Evolutionary conservation across 2,329 filamentous ascomycete genomes (phyloP).

Genomic region (Hymenoscyphus infarciens): DNA sequence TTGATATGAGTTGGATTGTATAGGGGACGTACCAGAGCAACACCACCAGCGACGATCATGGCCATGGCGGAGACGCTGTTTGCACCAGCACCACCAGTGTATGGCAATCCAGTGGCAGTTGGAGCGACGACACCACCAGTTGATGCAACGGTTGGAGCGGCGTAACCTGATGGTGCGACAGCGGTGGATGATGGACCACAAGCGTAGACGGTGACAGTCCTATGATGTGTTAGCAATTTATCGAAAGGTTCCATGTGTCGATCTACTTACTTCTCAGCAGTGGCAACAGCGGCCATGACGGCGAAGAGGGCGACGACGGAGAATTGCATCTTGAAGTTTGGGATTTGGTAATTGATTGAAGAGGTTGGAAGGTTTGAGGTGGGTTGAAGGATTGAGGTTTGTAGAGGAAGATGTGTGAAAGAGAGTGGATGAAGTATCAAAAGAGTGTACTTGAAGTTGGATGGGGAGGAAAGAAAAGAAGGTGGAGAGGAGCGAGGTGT

Average conservation of each 20-base stretch:
- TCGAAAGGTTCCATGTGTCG: background rate
- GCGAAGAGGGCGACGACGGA: slow-evolving; percentile 30
- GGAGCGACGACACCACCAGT: slow-evolving; percentile 25
- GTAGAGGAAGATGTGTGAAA: slow-evolving; percentile 12
- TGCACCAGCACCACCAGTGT: slow-evolving; percentile 30
- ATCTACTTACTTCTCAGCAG: slow-evolving; percentile 25
- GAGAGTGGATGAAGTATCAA: slow-evolving; percentile 26
- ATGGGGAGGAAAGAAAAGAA: slow-evolving; percentile 21
- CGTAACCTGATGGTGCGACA: slow-evolving; percentile 1
- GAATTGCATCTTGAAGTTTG: slow-evolving; percentile 37
- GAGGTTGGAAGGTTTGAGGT: slow-evolving; percentile 11
- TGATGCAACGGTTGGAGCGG: slow-evolving; percentile 17
- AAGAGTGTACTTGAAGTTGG: slow-evolving; percentile 34
- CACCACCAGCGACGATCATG: slow-evolving; percentile 34
- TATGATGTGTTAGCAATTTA: slow-evolving; percentile 19
- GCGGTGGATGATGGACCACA: slow-evolving; percentile 20
- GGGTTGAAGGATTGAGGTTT: slow-evolving; percentile 16
- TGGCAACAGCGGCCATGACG: slow-evolving; percentile 31
- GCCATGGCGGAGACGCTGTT: slow-evolving; percentile 32
- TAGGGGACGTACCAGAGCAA: slow-evolving; percentile 33
- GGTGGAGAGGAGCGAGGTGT: slow-evolving; percentile 10
- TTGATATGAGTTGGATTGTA: background rate
- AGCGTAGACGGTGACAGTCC: slow-evolving; percentile 33
- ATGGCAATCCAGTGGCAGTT: slow-evolving; percentile 30
- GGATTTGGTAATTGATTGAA: slow-evolving; percentile 12